Percentiles rank a stretch among this genome's conserved stretches.
These are phyloP conservation scores for Vitis hybrid DNA, from an alignment of 177 flowering plant species.

Conservation along the genomic window DNA sequence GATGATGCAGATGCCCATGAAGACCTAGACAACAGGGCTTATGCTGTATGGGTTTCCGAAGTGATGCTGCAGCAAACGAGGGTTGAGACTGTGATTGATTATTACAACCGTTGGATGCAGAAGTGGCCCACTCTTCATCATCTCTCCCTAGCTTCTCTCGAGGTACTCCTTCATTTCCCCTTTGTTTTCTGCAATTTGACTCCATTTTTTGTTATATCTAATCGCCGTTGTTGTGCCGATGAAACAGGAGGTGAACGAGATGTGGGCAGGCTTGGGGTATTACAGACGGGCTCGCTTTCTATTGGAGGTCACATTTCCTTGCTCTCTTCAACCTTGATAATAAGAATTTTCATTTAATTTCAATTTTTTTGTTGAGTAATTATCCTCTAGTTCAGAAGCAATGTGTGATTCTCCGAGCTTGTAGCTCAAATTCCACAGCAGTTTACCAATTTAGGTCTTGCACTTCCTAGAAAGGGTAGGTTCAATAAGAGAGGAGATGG, in stretches of 20 bases:
- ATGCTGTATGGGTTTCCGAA: conserved; percentile 96
- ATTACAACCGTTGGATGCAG: conserved; percentile 86
- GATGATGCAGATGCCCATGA: conserved; percentile 27
- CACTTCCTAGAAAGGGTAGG: no score
- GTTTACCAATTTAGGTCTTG: no score
- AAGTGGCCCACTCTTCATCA: conserved; percentile 88
- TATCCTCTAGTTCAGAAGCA: no score
- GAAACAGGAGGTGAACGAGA: conserved; percentile 87
- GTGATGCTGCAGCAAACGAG: conserved; percentile 97
- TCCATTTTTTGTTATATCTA: no score
- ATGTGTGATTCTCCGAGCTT: no score
- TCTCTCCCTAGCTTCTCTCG: conserved; percentile 83
- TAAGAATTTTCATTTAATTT: no score
- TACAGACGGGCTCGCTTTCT: conserved; percentile 92
- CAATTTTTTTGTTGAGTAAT: no score
- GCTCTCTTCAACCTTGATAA: neutral
- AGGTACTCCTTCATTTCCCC: conserved; percentile 37
- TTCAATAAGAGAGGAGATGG: no score
- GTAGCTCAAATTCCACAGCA: no score
- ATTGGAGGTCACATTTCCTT: conserved; percentile 57
- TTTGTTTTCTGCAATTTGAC: neutral
- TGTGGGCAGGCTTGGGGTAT: conserved; percentile 99
- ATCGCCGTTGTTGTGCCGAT: neutral
- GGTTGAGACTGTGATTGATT: conserved; percentile 80
- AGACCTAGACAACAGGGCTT: conserved; percentile 48